phyloP scores from a whole-genome alignment of 768 basidiomycete genomes.

The Tulasnella sp. region DNA sequence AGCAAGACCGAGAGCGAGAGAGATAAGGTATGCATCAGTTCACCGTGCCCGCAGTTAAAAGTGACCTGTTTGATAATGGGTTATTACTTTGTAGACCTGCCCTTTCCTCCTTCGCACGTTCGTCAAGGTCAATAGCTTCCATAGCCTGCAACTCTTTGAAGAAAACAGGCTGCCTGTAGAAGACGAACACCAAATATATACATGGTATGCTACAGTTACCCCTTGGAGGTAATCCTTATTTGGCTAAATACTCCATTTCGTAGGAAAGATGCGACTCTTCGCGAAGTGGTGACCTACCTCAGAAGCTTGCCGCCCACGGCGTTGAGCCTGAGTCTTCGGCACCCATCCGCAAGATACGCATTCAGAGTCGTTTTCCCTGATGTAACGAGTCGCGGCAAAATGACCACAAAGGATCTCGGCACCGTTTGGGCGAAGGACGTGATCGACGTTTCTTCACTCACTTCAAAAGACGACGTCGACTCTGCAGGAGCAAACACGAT shows the following conservation, averaged over 20 bases:
- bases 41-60: too few species aligned
- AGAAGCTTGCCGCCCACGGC: slow-evolving; percentile 57
- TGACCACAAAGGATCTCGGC: slow-evolving; percentile 70
- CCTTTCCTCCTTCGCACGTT: slow-evolving; percentile 79
- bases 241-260: not conserved
- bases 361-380: slow-evolving; percentile 66
- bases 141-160: slow-evolving; percentile 65
- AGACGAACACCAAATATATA: slow-evolving; percentile 76
- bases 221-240: not conserved
- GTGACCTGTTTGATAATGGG: not conserved
- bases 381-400: slow-evolving; percentile 59
- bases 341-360: slow-evolving; percentile 72
- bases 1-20: not conserved
- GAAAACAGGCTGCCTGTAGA: slow-evolving; percentile 67
- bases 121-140: slow-evolving; percentile 72
- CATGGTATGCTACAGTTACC: slow-evolving; percentile 45
- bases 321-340: slow-evolving; percentile 57
- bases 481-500: not conserved
- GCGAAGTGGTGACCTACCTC: slow-evolving; percentile 69
- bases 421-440: slow-evolving; percentile 78
- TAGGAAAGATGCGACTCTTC: slow-evolving; percentile 77
- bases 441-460: slow-evolving; percentile 48
- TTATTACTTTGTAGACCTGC: slow-evolving; percentile 44
- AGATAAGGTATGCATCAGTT: not conserved
- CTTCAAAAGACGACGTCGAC: slow-evolving; percentile 49